Base-by-base conservation (phyloP, 2,329 filamentous ascomycete species). In the Penicillium sumatraense region DNA sequence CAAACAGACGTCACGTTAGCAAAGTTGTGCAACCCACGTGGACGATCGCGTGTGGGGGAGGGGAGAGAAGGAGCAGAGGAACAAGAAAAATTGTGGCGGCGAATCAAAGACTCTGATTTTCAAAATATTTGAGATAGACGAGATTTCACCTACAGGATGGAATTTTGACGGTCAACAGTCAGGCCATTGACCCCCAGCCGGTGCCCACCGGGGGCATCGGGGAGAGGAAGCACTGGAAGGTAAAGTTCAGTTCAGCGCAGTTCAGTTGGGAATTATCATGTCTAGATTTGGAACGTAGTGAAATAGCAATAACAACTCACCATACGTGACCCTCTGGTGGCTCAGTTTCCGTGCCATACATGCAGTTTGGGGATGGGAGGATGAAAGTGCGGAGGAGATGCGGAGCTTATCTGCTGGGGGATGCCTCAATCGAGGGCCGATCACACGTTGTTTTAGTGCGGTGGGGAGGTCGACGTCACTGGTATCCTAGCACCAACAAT, bases 101-200 rank as follows among this genome's bases (percentile, higher is more conserved):
- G n/a, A 31, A 33, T 16, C 26, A 14, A 47, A 6, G 13, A 3
- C 27, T 26, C 24, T 6, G 44, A 29, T 6, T 13, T 29, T 29
- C 27, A 29, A n/a, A n/a, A 10, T 29, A 13, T 11, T 29, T 29
- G 16, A 14, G 14, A 36, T n/a, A 26, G 11, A 42, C 9, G 35
- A 13, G 8, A 29, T 18, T n/a, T n/a, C 11, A 53, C 89, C 81
- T 81, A 97, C 92, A 99, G 83, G 58, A 96, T 92, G 53, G 89
- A 90, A 74, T 89, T 90, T 64, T 88, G 83, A 58, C 83, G 81
- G 76, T 98, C 95, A 62, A 97, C 88, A 49, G 91, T 91, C 58
- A 99, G 85, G 60, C 93, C 93, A 81, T 98, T 97, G 66, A 99
- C 91, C 62, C 95, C 95, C 53, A 98, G 86, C 67, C 93, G 84